These are phyloP conservation scores for Scleroderma bovista DNA, from an alignment of 768 basidiomycete genomes.

Conservation along the genomic window DNA sequence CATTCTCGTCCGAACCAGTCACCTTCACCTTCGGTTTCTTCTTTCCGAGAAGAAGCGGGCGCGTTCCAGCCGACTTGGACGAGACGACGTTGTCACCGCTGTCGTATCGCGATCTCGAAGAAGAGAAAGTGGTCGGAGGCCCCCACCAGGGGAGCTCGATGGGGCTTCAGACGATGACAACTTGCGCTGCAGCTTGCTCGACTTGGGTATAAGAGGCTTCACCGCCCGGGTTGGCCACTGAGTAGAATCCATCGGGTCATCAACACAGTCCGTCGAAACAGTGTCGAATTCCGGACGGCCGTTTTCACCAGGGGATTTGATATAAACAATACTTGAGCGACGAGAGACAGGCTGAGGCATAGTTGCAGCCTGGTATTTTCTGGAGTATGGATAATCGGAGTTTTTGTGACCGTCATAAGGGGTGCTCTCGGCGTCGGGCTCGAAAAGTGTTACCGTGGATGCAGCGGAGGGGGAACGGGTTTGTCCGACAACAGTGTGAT, in stretches of 20 bases:
- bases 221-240: slow-evolving; percentile 49
- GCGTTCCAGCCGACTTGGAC: slow-evolving; percentile 20
- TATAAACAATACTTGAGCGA: slow-evolving; percentile 61
- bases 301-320: slow-evolving; percentile 49
- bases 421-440: slow-evolving; percentile 54
- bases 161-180: slow-evolving; percentile 20
- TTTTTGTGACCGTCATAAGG: slow-evolving; percentile 51
- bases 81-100: slow-evolving; percentile 10
- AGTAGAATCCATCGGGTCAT: slow-evolving; percentile 28
- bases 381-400: slow-evolving; percentile 5
- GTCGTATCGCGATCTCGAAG: slow-evolving; percentile 50
- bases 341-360: slow-evolving; percentile 24
- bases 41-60: slow-evolving; percentile 55
- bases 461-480: slow-evolving; percentile 46
- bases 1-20: slow-evolving; percentile 28
- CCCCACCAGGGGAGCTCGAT: slow-evolving; percentile 37
- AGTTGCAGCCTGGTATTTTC: slow-evolving; percentile 16
- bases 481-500: slow-evolving; percentile 35
- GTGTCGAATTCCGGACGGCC: slow-evolving; percentile 1
- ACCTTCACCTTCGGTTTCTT: slow-evolving; percentile 38
- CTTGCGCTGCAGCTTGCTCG: slow-evolving; percentile 40
- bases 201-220: slow-evolving; percentile 49
- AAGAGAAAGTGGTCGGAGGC: slow-evolving; percentile 58
- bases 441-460: slow-evolving; percentile 59
- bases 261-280: slow-evolving; percentile 1